phyloP scores from a whole-genome alignment of 139 green algal species.

The Tetraselmis chui region DNA sequence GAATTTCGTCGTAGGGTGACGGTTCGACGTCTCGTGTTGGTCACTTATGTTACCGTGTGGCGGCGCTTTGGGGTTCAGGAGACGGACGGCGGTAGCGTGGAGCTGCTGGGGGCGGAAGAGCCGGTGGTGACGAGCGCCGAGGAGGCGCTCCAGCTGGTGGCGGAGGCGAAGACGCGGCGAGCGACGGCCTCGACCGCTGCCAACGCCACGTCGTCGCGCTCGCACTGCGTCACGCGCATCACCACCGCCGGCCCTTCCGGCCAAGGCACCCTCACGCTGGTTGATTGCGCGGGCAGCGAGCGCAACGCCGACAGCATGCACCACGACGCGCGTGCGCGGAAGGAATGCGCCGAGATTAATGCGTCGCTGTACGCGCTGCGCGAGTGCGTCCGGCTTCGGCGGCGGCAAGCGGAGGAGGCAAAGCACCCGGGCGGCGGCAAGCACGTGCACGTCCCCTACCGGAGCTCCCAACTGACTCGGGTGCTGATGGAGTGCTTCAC shows the following conservation, averaged over 20 bases:
- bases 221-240: slow-evolving; percentile 23
- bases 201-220: slow-evolving; percentile 31
- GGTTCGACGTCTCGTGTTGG: too few relatives aligned
- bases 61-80: too few relatives aligned
- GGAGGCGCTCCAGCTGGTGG: slow-evolving; percentile 21
- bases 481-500: slow-evolving; percentile 6
- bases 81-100: slow-evolving; percentile 2
- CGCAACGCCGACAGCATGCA: slow-evolving; percentile 21
- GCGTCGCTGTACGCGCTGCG: slow-evolving; percentile 65
- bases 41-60: too few relatives aligned
- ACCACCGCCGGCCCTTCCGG: not conserved
- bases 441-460: slow-evolving; percentile 77
- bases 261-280: slow-evolving; percentile 12
- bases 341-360: slow-evolving; percentile 82
- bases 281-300: slow-evolving; percentile 20
- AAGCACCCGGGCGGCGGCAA: not conserved
- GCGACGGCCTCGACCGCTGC: slow-evolving; percentile 25
- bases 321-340: slow-evolving; percentile 11
- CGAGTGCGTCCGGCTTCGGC: slow-evolving; percentile 44
- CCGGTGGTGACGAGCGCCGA: not conserved
- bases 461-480: slow-evolving; percentile 90
- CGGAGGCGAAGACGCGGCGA: slow-evolving; percentile 11
- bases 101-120: not conserved
- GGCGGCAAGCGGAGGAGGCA: slow-evolving; percentile 3
- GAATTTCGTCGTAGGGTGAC: too few relatives aligned